These are phyloP conservation scores for Verticillium nubilum DNA, from an alignment of 2,329 filamentous ascomycete species.

Conservation along the genomic window DNA sequence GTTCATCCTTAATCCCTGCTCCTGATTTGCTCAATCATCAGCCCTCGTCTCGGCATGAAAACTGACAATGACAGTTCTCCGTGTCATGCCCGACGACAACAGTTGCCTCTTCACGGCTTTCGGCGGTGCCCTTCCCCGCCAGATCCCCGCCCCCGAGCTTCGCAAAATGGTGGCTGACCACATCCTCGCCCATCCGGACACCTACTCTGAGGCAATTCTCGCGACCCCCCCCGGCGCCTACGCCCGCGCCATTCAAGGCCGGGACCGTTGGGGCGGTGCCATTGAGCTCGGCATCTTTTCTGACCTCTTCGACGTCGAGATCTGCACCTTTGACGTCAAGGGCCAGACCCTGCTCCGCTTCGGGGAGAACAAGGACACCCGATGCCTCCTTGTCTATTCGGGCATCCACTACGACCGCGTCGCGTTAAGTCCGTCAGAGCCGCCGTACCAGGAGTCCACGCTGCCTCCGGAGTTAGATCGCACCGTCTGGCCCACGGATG, in stretches of 20 bases:
- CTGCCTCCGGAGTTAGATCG: conserved; percentile 70
- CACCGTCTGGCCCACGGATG: conserved; percentile 46
- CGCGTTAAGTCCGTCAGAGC: conserved; percentile 62
- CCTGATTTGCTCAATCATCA: conserved; percentile 19
- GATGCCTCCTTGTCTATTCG: conserved; percentile 82
- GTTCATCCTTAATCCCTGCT: conserved; percentile 10
- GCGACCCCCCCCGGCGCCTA: conserved; percentile 70
- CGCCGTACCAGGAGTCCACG: conserved; percentile 47
- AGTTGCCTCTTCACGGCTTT: conserved; percentile 91
- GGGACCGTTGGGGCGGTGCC: conserved; percentile 83
- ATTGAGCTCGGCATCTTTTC: conserved; percentile 86
- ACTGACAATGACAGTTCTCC: conserved; percentile 55
- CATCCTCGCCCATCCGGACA: conserved; percentile 67
- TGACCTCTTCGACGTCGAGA: conserved; percentile 79
- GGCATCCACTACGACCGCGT: conserved; percentile 93
- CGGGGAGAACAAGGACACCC: conserved; percentile 64
- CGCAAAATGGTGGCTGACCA: conserved; percentile 72
- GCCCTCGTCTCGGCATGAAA: too few relatives aligned
- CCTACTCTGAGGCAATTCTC: conserved; percentile 72
- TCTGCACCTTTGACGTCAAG: conserved; percentile 73
- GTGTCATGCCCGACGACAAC: conserved; percentile 97
- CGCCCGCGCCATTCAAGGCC: conserved; percentile 72
- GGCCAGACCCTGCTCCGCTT: conserved; percentile 48
- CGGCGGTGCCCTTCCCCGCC: conserved; percentile 66
- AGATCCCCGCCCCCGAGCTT: conserved; percentile 47